Base-by-base conservation (phyloP, 805 yeast species). In the Wickerhamomyces bovis region DNA sequence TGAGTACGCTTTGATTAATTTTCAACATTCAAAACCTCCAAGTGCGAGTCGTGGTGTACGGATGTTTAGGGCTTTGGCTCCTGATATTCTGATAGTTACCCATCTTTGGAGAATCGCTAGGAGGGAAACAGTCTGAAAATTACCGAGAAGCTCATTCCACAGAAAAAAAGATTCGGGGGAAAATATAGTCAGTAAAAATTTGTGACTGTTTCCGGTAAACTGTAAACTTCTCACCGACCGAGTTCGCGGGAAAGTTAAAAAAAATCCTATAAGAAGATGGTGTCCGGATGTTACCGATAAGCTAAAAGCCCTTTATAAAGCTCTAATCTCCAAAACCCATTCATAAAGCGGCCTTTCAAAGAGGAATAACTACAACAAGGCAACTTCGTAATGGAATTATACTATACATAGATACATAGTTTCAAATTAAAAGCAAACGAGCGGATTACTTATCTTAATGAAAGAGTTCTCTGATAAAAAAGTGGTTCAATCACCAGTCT, bases 211-310 rank as follows among this genome's bases (percentile, higher is more conserved):
- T 33, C 16, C 4, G 3, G 16, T 3, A 33, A 16, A 3, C n/a
- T n/a, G n/a, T n/a, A n/a, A n/a, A n/a, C n/a, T n/a, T n/a, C n/a
- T 25, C 28, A 25, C 28, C 10, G 10, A 30, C 11, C 18, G 9
- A 30, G 35, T 30, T 30, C 35, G 35, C 35, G 35, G 10, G 18
- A 30, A 13, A 31, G 15, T n/a, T n/a, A n/a, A n/a, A n/a, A n/a
- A n/a, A n/a, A n/a, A 28, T 13, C 11, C 36, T 6, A 16, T 3
- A 16, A 9, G 6, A 33, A 4, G 20, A 11, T 33, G 39, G 49
- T 49, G 42, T 49, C 45, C 28, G 56, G 53, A 45, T 57, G 51
- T 31, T n/a, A n/a, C n/a, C n/a, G n/a, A n/a, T n/a, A n/a, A n/a
- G n/a, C n/a, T n/a, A n/a, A n/a, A n/a, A n/a, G 11, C 12, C 3